Conservation (phyloP, 1,284 basidiomycete species). For the Sanghuangporus sanghuang region DNA sequence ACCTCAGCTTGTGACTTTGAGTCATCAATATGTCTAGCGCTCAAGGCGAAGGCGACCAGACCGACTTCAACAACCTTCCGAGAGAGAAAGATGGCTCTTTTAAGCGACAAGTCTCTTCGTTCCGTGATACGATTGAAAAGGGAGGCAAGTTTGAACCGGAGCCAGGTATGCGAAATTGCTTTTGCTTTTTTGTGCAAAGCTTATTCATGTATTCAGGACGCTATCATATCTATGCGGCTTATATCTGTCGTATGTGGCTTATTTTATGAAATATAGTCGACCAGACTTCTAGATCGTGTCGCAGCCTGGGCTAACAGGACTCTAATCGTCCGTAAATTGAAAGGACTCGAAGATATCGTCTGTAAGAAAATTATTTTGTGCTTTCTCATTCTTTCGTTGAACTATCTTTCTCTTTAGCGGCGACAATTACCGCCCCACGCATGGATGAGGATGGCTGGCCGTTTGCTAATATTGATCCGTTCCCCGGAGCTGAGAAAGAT, state of each 20-base stretch:
- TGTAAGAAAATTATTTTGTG: conserved; percentile 40
- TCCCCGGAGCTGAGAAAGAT: conserved; percentile 69
- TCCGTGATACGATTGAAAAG: conserved; percentile 69
- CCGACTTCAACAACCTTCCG: conserved; percentile 64
- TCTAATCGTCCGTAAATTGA: conserved; percentile 84
- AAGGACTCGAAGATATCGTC: conserved; percentile 84
- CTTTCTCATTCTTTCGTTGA: background rate
- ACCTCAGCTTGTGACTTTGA: background rate
- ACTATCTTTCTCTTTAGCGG: conserved; percentile 39
- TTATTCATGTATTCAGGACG: background rate
- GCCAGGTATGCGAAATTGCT: conserved; percentile 44
- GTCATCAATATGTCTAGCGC: background rate
- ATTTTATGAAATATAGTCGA: conserved; percentile 46
- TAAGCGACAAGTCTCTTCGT: conserved; percentile 69
- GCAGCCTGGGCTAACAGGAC: conserved; percentile 91
- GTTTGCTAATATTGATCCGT: conserved; percentile 68
- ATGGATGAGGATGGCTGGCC: conserved; percentile 87
- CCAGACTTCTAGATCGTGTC: background rate
- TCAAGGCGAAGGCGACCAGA: background rate
- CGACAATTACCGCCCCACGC: conserved; percentile 80
- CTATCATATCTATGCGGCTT: conserved; percentile 80
- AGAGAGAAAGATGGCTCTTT: conserved; percentile 72
- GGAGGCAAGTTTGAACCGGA: conserved; percentile 79
- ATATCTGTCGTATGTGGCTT: conserved; percentile 69
- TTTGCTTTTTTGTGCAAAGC: background rate